phyloP scores from a whole-genome alignment of 352 stramenopile genomes.

The Sclerospora graminicola region DNA sequence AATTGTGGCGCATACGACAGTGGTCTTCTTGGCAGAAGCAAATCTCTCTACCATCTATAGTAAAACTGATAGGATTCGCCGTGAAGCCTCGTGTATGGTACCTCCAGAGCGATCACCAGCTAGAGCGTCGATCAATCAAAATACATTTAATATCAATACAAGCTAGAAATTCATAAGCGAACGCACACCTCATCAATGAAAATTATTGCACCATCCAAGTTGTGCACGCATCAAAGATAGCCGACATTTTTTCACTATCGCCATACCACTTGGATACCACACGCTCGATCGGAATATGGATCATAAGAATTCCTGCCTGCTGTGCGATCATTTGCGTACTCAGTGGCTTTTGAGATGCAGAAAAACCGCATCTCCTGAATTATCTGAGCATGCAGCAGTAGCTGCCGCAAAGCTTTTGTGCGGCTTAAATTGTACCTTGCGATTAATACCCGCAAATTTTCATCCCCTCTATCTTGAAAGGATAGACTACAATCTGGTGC shows the following conservation, averaged over 20 bases:
- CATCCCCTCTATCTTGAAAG: no score
- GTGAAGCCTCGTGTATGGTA: slow-evolving; percentile 89
- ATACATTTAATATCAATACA: not conserved
- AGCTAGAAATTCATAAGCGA: not conserved
- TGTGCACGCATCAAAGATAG: slow-evolving; percentile 91
- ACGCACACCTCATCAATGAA: slow-evolving; percentile 90
- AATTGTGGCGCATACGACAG: slow-evolving; percentile 89
- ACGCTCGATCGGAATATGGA: slow-evolving; percentile 90
- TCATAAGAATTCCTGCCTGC: slow-evolving; percentile 87
- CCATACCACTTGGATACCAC: slow-evolving; percentile 93
- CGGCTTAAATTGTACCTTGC: no score
- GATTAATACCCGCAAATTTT: no score
- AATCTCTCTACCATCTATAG: slow-evolving; percentile 91
- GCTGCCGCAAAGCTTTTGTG: no score
- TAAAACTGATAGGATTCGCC: slow-evolving; percentile 86
- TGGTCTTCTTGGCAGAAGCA: slow-evolving; percentile 87
- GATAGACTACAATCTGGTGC: no score
- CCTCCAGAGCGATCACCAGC: slow-evolving; percentile 80
- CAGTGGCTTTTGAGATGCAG: slow-evolving; percentile 90
- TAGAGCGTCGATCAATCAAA: slow-evolving; percentile 78
- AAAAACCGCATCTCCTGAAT: no score
- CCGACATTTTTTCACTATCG: slow-evolving; percentile 90
- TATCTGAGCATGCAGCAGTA: no score
- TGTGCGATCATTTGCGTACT: slow-evolving; percentile 91
- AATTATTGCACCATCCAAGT: slow-evolving; percentile 88